Base-by-base conservation (phyloP, 2,329 filamentous ascomycete genomes). In the Beauveria bassiana region DNA sequence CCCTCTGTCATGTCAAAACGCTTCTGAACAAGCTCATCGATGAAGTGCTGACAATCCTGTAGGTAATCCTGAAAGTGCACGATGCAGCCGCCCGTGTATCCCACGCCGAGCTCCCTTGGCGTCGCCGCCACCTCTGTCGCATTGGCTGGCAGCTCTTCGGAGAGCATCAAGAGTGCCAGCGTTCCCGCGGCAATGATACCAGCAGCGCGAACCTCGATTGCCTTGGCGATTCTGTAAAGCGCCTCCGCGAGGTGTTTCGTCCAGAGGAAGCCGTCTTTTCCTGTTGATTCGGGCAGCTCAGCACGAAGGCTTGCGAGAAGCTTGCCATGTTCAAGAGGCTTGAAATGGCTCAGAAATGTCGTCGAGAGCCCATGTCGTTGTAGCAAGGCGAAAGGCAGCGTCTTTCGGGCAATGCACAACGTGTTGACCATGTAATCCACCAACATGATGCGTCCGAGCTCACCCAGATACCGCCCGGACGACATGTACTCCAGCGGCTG, bases 401-500 rank as follows among this genome's bases (percentile, higher is more conserved):
- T 72, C 9, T 78, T 72, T 12, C 70, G 65, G 3, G 74, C 61
- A 16, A 83, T 66, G 1, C 71, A 70, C 7, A 79, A 68, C 5
- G 73, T 70, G 12, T 68, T 76, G 12, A 76, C 80, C 68, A 88
- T 72, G 68, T 89, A 87, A 68, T 90, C 86, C 46, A 86, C 73
- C 59, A 91, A 79, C 64, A 90, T 84, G 61, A 92, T 77, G 28
- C 89, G 85, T 26, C 88, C 86, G 12, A 93, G 81, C 72, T 93
- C 89, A 56, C 89, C 89, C 4, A 93, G 79, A 70, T 93, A 93
- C 46, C 89, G 80, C 2, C 89, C 89, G 3, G 89, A 84, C 0
- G 89, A 92, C 87, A 93, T 91, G 73, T 93, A 93, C 70, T 95
- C 90, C 22, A 93, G 82, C 0, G 90, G 89, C 66, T 93, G 90